A percentile compares a stretch with the other conserved stretches of the same genome.
These are phyloP conservation scores for Boletus edulis DNA, from an alignment of 768 basidiomycete species.

Conservation along the genomic window DNA sequence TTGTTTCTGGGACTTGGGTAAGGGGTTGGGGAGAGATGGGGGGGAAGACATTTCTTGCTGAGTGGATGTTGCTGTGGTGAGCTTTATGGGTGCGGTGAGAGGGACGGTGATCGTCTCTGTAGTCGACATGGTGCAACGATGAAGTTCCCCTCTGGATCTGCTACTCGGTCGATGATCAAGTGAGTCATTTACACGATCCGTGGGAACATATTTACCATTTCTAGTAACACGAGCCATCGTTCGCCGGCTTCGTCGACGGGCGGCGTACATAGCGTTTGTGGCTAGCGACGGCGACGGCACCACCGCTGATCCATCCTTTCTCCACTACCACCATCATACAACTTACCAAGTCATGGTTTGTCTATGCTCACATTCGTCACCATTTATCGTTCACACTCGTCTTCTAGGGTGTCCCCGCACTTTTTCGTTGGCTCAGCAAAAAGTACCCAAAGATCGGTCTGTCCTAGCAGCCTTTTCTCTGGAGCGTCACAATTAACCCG, in stretches of 20 bases:
- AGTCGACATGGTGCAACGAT: slow-evolving; percentile 19
- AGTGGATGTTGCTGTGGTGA: slow-evolving; percentile 3
- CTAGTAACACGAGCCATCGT: slow-evolving; percentile 4
- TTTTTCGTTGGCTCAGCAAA: slow-evolving; percentile 98
- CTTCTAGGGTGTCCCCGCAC: slow-evolving; percentile 88
- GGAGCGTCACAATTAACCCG: neutral
- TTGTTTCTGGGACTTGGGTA: slow-evolving; percentile 55
- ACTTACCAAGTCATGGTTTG: slow-evolving; percentile 20
- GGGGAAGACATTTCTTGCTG: slow-evolving; percentile 2
- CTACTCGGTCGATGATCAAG: neutral
- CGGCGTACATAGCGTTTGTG: neutral
- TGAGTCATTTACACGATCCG: slow-evolving; percentile 17
- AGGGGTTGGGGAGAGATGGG: slow-evolving; percentile 7
- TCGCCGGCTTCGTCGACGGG: neutral
- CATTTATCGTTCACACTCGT: slow-evolving; percentile 1
- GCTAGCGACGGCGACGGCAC: neutral
- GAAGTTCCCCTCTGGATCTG: neutral
- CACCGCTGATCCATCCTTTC: neutral
- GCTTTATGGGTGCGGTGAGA: slow-evolving; percentile 15
- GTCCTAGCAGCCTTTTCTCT: slow-evolving; percentile 22
- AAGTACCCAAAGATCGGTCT: slow-evolving; percentile 97
- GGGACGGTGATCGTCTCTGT: slow-evolving; percentile 19
- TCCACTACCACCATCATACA: neutral
- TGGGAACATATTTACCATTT: slow-evolving; percentile 18
- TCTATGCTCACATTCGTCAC: neutral